These are phyloP conservation scores for Colletotrichum sp. DNA, from an alignment of 2,329 filamentous ascomycete species.

Conservation along the genomic window DNA sequence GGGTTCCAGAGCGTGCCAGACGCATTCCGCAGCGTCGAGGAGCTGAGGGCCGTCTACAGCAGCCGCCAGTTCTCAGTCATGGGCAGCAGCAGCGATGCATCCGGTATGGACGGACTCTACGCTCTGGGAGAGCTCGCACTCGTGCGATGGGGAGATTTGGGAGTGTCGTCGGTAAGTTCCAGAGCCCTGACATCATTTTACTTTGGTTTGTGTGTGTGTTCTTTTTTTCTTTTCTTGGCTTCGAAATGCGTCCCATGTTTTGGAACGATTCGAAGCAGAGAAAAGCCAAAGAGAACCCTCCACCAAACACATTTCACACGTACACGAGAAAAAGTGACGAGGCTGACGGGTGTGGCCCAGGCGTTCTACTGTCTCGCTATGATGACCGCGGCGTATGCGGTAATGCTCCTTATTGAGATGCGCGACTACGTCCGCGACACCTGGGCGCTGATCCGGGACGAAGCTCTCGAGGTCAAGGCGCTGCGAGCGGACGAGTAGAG, in stretches of 20 bases:
- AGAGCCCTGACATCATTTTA: background rate
- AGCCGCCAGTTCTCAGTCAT: background rate
- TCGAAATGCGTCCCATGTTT: background rate
- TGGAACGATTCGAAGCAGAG: background rate
- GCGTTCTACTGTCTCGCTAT: slow-evolving; percentile 19
- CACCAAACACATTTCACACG: background rate
- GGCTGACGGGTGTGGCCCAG: slow-evolving; percentile 6
- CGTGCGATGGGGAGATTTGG: slow-evolving; percentile 17
- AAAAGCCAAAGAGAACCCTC: background rate
- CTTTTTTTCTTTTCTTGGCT: background rate
- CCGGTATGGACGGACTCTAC: slow-evolving; percentile 12
- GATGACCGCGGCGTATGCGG: slow-evolving; percentile 20
- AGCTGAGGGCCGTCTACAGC: background rate
- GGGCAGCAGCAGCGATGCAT: background rate
- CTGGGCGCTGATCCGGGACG: slow-evolving; percentile 17
- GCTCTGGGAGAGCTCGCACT: slow-evolving; percentile 12
- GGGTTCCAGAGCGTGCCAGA: slow-evolving; percentile 16
- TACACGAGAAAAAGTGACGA: background rate
- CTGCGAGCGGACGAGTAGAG: slow-evolving; percentile 15
- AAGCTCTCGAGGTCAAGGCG: slow-evolving; percentile 20
- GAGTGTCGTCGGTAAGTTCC: slow-evolving; percentile 15
- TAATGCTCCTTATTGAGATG: slow-evolving; percentile 16
- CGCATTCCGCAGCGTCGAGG: slow-evolving; percentile 1
- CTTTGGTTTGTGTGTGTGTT: background rate
- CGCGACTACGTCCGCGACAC: slow-evolving; percentile 20